Evolutionary conservation across 345 rosid genomes (phyloP), one percentile per base, ranked within the genome.

Genomic region (Ricinus communis): DNA sequence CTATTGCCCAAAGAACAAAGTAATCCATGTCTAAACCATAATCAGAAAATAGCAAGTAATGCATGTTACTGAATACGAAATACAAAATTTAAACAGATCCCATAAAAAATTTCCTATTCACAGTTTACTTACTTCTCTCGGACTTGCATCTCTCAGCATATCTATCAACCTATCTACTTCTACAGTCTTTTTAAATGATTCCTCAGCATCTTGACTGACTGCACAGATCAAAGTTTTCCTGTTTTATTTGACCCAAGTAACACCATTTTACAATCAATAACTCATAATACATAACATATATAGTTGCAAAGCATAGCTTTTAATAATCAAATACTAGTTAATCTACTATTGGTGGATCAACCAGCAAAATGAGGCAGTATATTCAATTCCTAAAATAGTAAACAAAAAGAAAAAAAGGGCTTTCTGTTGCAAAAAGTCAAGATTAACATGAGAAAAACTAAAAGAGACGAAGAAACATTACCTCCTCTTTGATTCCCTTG

Each of bases 141-240:
- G 92, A 85, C 76, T 91, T 38, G 92, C 95, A 77, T 90, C 90
- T 81, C 80, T 85, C 77, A 91, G 84, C 62, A 79, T 76, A 73
- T 90, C 97, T 5, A 90, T 94, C 83, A 91, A 85, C 71, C 74
- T 79, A 78, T 94, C 98, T 56, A 87, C 79, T 85, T 84, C 93
- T 5, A 94, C 93, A 38, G 96, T 91, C 90, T 88, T 94, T 83
- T 84, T 91, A 76, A 94, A 94, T 41, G 95, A 88, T 74, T 82
- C 94, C 75, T 94, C 97, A 28, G 93, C 87, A 81, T 81, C 91
- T 78, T 83, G 80, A 77, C 81, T 81, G 91, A 80, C 95, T 87
- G 93, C 93, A 90, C 82, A 86, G 43, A 88, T 83, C 82, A 90
- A 87, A 87, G 74, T 84, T 90, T 89, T 86, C 96, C 97, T 94